Evolutionary conservation across 805 yeast genomes (phyloP), one percentile per base, ranked within the genome.

Genomic region (Pichia exigua): DNA sequence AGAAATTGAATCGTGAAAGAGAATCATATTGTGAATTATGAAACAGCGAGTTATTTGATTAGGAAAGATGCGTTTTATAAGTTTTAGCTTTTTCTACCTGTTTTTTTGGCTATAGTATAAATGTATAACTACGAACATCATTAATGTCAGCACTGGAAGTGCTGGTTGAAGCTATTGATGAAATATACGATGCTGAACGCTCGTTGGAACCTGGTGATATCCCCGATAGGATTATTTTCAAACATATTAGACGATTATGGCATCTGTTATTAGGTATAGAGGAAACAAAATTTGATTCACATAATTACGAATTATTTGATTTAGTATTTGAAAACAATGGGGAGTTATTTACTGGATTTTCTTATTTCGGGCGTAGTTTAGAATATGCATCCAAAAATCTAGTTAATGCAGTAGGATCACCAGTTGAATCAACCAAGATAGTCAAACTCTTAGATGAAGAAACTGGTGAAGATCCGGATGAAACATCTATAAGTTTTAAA

Each of bases 241-340:
- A 56, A 41, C 56, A 56, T 13, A 52, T 61, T 18, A 58, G 55
- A 44, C 45, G 54, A 1, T 51, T 57, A 13, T 63, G 65, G 65
- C 65, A 60, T 45, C 46, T 59, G 11, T 46, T 63, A 11, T 46
- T 63, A n/a, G 64, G 65, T 2, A 60, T 61, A 11, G 59, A 60
- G 28, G 64, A 57, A 28, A 50, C 49, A 18, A 1, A 42, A 20
- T 62, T 61, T 47, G 51, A 56, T n/a, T 42, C 54, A 2, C 47
- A 54, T 7, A 43, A 50, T 21, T 59, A 57, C 41, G 50, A 54
- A 20, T 53, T 58, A 35, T 13, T 62, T 24, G 57, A 54, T 11
- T 42, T 63, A 15, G 52, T 48, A 18, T 46, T 60, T 18, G 24
- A 47, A 6, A 18, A 30, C 18, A 26, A 18, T 11, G 42, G 22